A percentile compares a stretch with the other conserved stretches of the same genome.
These are phyloP conservation scores for Serpula lacrymans DNA, from an alignment of 768 basidiomycete genomes.

Conservation along the genomic window DNA sequence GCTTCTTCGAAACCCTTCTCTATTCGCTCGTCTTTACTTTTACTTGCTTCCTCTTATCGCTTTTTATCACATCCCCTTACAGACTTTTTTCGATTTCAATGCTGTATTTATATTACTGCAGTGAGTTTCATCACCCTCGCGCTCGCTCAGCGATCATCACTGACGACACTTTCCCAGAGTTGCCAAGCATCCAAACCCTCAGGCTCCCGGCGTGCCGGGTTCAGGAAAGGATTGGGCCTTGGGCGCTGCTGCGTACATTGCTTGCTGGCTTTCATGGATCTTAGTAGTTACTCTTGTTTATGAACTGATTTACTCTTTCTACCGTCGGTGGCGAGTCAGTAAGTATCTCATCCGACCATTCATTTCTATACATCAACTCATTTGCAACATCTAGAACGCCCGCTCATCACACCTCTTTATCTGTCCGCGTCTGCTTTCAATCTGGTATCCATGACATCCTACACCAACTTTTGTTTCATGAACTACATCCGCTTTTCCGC, in stretches of 20 bases:
- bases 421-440: conserved; percentile 77
- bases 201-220: conserved; percentile 63
- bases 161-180: conserved; percentile 42
- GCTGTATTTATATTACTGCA: conserved; percentile 78
- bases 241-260: conserved; percentile 77
- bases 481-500: conserved; percentile 74
- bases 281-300: conserved; percentile 72
- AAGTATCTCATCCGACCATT: conserved; percentile 34
- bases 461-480: conserved; percentile 81
- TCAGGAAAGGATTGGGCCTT: conserved; percentile 80
- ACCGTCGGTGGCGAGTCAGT: conserved; percentile 77
- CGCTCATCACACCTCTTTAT: conserved; percentile 79
- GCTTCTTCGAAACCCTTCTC: conserved; percentile 58
- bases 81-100: conserved; percentile 89
- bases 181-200: conserved; percentile 69
- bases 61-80: conserved; percentile 69
- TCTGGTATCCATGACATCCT: conserved; percentile 73
- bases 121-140: conserved; percentile 47
- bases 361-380: conserved; percentile 14
- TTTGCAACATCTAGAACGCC: conserved; percentile 58
- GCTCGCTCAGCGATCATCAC: conserved; percentile 2
- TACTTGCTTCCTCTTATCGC: conserved; percentile 67
- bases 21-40: conserved; percentile 56
- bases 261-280: conserved; percentile 77
- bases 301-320: conserved; percentile 72